Conservation (phyloP, 2,329 filamentous ascomycete species). For the Fusarium verrucosum region DNA sequence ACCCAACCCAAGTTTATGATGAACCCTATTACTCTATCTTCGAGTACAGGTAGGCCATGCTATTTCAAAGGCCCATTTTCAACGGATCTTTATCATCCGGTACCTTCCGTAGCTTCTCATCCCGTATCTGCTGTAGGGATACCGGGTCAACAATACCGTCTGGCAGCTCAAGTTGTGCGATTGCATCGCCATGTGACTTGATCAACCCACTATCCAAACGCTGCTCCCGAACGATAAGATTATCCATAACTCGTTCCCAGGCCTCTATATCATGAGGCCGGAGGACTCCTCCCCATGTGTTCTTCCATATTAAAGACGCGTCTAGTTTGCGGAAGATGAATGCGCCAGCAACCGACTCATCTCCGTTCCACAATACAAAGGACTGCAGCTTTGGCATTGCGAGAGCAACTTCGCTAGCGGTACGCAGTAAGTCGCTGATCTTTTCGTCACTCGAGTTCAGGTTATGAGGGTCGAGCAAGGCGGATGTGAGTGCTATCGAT, state of each 20-base stretch:
- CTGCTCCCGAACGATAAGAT: not conserved
- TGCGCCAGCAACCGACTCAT: not conserved
- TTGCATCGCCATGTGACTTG: not conserved
- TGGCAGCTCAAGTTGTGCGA: not conserved
- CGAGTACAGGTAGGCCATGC: too few relatives aligned
- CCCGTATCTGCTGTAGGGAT: not conserved
- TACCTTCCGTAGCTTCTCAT: too few relatives aligned
- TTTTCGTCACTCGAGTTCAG: not conserved
- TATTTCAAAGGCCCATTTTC: too few relatives aligned
- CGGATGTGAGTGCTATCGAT: not conserved
- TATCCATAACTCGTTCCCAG: not conserved
- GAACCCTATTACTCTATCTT: too few relatives aligned
- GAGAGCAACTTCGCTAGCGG: not conserved
- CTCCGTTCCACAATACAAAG: not conserved
- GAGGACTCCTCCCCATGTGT: not conserved
- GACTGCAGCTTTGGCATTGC: not conserved
- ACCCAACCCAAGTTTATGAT: too few relatives aligned
- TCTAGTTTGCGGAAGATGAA: not conserved
- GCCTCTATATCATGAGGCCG: not conserved
- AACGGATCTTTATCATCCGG: too few relatives aligned
- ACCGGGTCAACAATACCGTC: not conserved
- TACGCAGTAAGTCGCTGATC: not conserved
- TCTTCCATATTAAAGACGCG: not conserved
- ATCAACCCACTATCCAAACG: not conserved
- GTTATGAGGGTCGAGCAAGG: not conserved